These are phyloP conservation scores for Hanseniaspora vineae DNA, from an alignment of 805 yeast species.

Conservation along the genomic window DNA sequence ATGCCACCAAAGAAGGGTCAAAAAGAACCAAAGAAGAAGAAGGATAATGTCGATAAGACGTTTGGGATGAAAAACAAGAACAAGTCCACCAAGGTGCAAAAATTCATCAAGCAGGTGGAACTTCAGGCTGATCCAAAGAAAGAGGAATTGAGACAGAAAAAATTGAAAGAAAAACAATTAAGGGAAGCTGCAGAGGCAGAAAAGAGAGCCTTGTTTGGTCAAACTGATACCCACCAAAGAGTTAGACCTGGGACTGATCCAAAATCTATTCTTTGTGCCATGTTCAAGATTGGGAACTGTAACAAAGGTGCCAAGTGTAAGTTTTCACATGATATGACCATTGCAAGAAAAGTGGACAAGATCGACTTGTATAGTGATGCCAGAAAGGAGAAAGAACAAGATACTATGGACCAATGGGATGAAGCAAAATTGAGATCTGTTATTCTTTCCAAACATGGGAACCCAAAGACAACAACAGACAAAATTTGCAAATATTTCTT, in stretches of 20 bases:
- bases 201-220: slow-evolving; percentile 63
- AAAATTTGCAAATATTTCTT: slow-evolving; percentile 88
- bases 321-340: slow-evolving; percentile 76
- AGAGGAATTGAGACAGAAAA: slow-evolving; percentile 61
- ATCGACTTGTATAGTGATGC: slow-evolving; percentile 88
- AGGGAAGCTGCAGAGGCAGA: slow-evolving; percentile 83
- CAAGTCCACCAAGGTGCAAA: slow-evolving; percentile 83
- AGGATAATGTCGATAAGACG: slow-evolving; percentile 76
- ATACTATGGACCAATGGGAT: slow-evolving; percentile 95
- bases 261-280: slow-evolving; percentile 80
- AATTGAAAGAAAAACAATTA: slow-evolving; percentile 73
- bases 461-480: slow-evolving; percentile 86
- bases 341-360: slow-evolving; percentile 82
- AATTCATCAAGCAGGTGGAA: slow-evolving; percentile 56
- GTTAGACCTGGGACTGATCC: slow-evolving; percentile 98
- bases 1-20: slow-evolving; percentile 74
- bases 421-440: slow-evolving; percentile 86
- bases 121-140: slow-evolving; percentile 47
- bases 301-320: slow-evolving; percentile 75
- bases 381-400: slow-evolving; percentile 53
- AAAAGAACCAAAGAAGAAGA: slow-evolving; percentile 37
- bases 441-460: slow-evolving; percentile 85
- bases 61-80: slow-evolving; percentile 94
- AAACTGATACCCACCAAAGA: slow-evolving; percentile 55
- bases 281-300: slow-evolving; percentile 79